Evolutionary conservation across 345 rosid genomes (phyloP), one percentile per base, ranked within the genome.

Genomic region (Raphanus raphanistrum): DNA sequence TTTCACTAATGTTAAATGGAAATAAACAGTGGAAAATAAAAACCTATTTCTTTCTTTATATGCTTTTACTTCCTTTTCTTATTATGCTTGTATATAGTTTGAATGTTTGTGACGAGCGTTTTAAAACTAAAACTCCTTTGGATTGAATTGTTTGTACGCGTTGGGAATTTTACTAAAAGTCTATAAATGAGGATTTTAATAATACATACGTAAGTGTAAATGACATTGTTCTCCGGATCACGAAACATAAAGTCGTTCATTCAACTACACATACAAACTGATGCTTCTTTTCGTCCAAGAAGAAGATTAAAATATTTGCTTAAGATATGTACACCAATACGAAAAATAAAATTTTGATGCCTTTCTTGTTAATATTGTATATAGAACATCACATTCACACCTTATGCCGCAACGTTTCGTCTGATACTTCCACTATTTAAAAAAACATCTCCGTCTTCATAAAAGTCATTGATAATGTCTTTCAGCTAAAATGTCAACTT

Each of bases 1-100:
- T 71, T 71, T 41, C 71, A 77, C 12, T 33, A 8, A 21, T 31
- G 72, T 71, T 27, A 77, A 70, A 63, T 38, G 65, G 35, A 63
- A 63, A 63, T 29, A 33, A 35, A 26, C 21, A 1, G 6, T 33
- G 17, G 63, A 62, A 32, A 17, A 32, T 43, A 67, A 67, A 29
- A n/a, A 25, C 28, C 32, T 45, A 60, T 76, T 68, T 59, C 4
- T 60, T 68, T 58, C 6, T 38, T 17, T 28, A 12, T 45, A 58
- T 60, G 73, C 28, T 68, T 55, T 59, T 67, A 11, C 21, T 55
- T 8, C 8, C 35, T 29, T 1, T 59, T 58, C 28, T 58, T 66
- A 16, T 6, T 41, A 29, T 55, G 43, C 6, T 28, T 58, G 33
- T 29, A 16, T 16, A 12, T 68, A 21, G 21, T 17, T 43, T 67